A percentile compares a stretch with the other conserved stretches of the same genome.
Conservation (phyloP, 1,284 basidiomycete genomes). For the Chalciporus sp. region DNA sequence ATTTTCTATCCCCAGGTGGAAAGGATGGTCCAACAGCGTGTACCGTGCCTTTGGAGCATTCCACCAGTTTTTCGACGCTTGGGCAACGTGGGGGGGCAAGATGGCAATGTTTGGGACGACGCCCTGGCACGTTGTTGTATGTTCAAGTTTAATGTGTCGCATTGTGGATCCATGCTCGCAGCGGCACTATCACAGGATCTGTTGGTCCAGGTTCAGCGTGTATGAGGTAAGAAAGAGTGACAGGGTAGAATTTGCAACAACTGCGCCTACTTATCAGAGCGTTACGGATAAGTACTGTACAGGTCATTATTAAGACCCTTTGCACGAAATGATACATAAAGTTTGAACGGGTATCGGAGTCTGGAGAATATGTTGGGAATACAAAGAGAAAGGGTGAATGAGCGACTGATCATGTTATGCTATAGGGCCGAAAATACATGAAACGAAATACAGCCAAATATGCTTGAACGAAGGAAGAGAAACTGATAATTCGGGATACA, state of each 20-base stretch:
- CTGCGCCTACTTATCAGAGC: background rate
- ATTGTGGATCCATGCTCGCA: slow-evolving; percentile 1
- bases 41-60: background rate
- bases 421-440: background rate
- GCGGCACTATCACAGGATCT: no score
- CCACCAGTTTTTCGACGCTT: background rate
- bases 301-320: slow-evolving; percentile 4
- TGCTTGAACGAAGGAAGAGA: slow-evolving; percentile 20
- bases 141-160: background rate
- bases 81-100: background rate
- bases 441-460: background rate
- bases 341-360: background rate
- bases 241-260: background rate
- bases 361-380: background rate
- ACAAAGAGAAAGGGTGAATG: slow-evolving; percentile 5
- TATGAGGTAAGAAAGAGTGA: background rate
- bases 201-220: no score
- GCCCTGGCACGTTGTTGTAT: background rate
- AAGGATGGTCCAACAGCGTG: background rate
- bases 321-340: slow-evolving; percentile 8
- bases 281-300: slow-evolving; percentile 5
- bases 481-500: background rate
- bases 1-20: slow-evolving; percentile 7
- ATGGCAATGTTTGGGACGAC: background rate
- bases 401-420: background rate